Evolutionary conservation across 805 yeast species (phyloP).

Genomic region (Pichia phayaonensis): DNA sequence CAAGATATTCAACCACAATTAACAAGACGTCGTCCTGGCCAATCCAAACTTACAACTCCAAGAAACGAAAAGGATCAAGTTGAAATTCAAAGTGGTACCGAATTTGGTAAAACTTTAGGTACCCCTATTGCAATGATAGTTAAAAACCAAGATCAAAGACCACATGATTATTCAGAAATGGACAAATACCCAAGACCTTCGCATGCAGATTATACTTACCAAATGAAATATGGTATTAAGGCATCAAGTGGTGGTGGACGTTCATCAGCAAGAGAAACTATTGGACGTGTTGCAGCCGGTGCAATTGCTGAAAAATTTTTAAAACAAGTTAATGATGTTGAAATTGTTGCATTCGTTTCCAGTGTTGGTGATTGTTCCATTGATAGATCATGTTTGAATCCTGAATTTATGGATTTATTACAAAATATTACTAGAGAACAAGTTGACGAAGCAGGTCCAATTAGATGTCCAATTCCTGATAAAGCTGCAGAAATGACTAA

Average conservation of each 20-base stretch:
- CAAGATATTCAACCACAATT: slow-evolving; percentile 92
- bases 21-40: slow-evolving; percentile 97
- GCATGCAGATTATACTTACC: slow-evolving; percentile 94
- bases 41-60: slow-evolving; percentile 86
- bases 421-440: slow-evolving; percentile 77
- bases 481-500: slow-evolving; percentile 75
- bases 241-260: slow-evolving; percentile 98
- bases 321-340: slow-evolving; percentile 68
- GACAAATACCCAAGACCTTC: slow-evolving; percentile 96
- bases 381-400: slow-evolving; percentile 61
- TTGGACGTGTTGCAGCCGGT: slow-evolving; percentile 98
- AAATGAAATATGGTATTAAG: slow-evolving; percentile 83
- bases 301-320: slow-evolving; percentile 95
- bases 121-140: slow-evolving; percentile 95
- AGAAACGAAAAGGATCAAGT: slow-evolving; percentile 93
- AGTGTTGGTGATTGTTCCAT: slow-evolving; percentile 78
- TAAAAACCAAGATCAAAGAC: slow-evolving; percentile 91
- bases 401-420: slow-evolving; percentile 58
- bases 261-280: slow-evolving; percentile 94
- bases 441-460: slow-evolving; percentile 83
- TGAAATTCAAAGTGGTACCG: slow-evolving; percentile 91
- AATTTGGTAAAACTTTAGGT: slow-evolving; percentile 83
- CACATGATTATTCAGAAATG: slow-evolving; percentile 91
- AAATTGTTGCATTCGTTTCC: slow-evolving; percentile 94
- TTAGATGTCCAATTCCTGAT: slow-evolving; percentile 82